These are phyloP conservation scores for Reutealis trisperma DNA, from an alignment of 345 rosid species.

Conservation along the genomic window DNA sequence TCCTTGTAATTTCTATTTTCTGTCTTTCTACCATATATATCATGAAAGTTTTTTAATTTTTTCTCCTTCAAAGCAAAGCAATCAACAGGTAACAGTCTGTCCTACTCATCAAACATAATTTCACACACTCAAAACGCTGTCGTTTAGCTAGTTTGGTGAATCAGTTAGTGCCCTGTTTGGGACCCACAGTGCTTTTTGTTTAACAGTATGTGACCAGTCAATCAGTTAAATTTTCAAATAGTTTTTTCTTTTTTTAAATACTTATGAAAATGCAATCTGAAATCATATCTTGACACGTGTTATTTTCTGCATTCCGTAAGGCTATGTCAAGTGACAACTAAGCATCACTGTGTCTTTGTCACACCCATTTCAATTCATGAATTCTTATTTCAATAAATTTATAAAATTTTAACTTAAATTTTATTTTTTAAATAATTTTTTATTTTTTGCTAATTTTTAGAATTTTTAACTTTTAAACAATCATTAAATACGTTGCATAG, in stretches of 20 bases:
- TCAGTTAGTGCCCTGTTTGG: not conserved
- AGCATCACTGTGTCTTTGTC: too few relatives aligned
- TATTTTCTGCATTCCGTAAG: too few relatives aligned
- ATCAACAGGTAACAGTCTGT: not conserved
- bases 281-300: not conserved
- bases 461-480: too few relatives aligned
- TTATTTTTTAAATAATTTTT: too few relatives aligned
- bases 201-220: not conserved
- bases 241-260: not conserved
- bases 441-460: too few relatives aligned
- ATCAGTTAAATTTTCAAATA: not conserved
- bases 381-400: too few relatives aligned
- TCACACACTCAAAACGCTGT: not conserved
- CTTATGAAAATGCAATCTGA: too few relatives aligned
- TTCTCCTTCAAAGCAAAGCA: not conserved
- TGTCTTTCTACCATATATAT: too few relatives aligned
- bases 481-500: too few relatives aligned
- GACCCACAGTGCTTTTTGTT: not conserved
- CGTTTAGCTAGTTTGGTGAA: not conserved
- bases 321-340: too few relatives aligned
- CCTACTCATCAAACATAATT: not conserved
- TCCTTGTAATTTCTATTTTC: not conserved
- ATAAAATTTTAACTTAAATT: too few relatives aligned
- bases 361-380: too few relatives aligned
- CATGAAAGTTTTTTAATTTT: not conserved